Evolutionary conservation across 495 filamentous ascomycete genomes (phyloP), one percentile per base, ranked within the genome.

Genomic region (Copromyces sp.): DNA sequence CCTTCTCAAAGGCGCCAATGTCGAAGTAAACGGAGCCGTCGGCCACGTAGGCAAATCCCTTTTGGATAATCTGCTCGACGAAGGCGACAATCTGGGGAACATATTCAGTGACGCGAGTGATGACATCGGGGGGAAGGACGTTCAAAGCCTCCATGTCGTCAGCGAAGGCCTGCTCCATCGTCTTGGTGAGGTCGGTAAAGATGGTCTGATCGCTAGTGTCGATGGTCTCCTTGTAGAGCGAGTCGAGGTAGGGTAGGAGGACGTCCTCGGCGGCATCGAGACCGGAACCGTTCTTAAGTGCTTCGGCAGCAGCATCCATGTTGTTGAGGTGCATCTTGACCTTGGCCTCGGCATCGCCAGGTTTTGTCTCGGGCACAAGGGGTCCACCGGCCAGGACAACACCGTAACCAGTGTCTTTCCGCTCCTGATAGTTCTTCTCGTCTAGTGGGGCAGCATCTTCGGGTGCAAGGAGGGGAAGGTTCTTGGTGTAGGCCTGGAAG

Each of bases 11-110:
- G 0, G 93, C 89, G 3, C 84, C 83, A 74, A 97, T 98, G 75
- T 98, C 95, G 72, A 98, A 98, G 81, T 98, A 99, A 3, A 99
- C 94, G 0, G 92, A 95, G 0, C 93, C 93, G 73, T 95, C 91
- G 3, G 89, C 83, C 47, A 93, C 92, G 77, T 99, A 99, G 5
- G 90, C 95, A 75, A 93, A 98, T 0, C 90, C 90, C 76, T 97
- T 96, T n/a, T 89, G 77, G 14, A 97, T 86, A 59, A 99, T 90
- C 71, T 85, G 86, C 75, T 93, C 86, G 6, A 97, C 92, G 39
- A 86, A 86, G 17, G 73, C 74, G 68, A 83, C 92, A 74, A 98
- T 97, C 80, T 97, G 89, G 1, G 88, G 87, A 11, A 93, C 92
- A 70, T 94, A 98, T 76, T 97, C 93, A 4, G 93, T 97, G 8